Evolutionary conservation across 78 protist genomes (phyloP).

Genomic region (Trichosphaerium sp.): DNA sequence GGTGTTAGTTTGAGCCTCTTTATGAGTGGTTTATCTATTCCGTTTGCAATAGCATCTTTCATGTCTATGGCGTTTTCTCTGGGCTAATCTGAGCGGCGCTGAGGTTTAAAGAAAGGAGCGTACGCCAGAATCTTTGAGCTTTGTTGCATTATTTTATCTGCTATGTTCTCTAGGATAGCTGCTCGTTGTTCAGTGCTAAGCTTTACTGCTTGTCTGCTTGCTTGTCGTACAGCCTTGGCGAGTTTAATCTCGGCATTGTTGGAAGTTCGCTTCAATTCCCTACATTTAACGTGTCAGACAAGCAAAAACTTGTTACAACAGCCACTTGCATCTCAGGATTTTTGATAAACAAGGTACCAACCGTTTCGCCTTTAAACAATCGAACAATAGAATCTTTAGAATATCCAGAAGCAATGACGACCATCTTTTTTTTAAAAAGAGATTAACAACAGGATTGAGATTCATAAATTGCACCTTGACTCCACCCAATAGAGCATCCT

Average conservation of each 20-base stretch:
- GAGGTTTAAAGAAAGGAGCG: too few relatives aligned
- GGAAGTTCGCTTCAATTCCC: not conserved
- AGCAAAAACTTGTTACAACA: not conserved
- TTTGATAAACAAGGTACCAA: not conserved
- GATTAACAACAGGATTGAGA: not conserved
- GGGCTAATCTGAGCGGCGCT: too few relatives aligned
- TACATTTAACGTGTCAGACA: too few relatives aligned
- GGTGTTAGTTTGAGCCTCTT: conserved; percentile 3
- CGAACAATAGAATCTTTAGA: not conserved
- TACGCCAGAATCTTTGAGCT: not conserved
- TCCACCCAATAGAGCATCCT: conserved; percentile 2
- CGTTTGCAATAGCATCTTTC: not conserved
- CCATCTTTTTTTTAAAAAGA: not conserved
- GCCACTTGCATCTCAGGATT: not conserved
- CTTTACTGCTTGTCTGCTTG: not conserved
- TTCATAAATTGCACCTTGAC: not conserved
- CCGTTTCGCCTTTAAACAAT: conserved; percentile 6
- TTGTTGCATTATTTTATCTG: not conserved
- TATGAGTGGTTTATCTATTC: not conserved
- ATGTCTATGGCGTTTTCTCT: conserved; percentile 32
- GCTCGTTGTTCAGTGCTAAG: not conserved
- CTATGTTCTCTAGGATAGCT: not conserved
- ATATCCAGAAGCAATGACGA: conserved; percentile 14
- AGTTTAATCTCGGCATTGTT: not conserved
- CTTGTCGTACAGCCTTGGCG: not conserved